phyloP scores from a whole-genome alignment of 805 yeast species.

The Yamadazyma olivae region DNA sequence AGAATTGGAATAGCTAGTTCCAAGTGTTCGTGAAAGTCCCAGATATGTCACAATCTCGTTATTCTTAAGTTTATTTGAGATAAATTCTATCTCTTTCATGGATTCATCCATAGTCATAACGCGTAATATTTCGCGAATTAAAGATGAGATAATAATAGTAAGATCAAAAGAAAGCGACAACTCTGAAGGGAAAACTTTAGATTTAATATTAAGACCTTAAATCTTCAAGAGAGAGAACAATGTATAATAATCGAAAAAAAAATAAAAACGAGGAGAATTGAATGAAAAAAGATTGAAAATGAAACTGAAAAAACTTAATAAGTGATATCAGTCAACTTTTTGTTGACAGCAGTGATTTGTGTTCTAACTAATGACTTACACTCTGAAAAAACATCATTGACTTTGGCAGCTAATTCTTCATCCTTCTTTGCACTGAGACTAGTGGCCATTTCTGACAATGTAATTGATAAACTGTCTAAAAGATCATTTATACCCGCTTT shows the following conservation, averaged over 20 bases:
- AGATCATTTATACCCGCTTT: slow-evolving; percentile 1
- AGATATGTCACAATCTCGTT: slow-evolving; percentile 37
- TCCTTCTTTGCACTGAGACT: neutral
- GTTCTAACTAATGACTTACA: neutral
- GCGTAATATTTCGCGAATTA: too few species aligned
- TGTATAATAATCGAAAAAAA: too few species aligned
- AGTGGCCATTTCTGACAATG: neutral
- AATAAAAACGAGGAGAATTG: too few species aligned
- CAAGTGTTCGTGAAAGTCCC: slow-evolving; percentile 36
- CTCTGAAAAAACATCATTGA: neutral
- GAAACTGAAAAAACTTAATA: too few species aligned
- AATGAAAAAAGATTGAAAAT: too few species aligned
- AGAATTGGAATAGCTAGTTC: slow-evolving; percentile 36
- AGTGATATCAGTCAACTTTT: slow-evolving; percentile 3
- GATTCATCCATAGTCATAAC: slow-evolving; percentile 33
- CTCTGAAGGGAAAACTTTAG: too few species aligned
- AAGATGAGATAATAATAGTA: too few species aligned
- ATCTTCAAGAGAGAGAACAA: too few species aligned
- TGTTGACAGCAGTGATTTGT: neutral
- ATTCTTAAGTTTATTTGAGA: slow-evolving; percentile 23
- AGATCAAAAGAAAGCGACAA: too few species aligned
- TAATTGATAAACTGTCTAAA: slow-evolving; percentile 1
- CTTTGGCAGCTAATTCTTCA: neutral
- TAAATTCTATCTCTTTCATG: slow-evolving; percentile 25
- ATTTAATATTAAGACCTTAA: too few species aligned